Percentiles rank a stretch among this genome's conserved stretches.
Evolutionary conservation across 2,329 filamentous ascomycete genomes (phyloP).

Genomic region (Tolypocladium ovalisporum): DNA sequence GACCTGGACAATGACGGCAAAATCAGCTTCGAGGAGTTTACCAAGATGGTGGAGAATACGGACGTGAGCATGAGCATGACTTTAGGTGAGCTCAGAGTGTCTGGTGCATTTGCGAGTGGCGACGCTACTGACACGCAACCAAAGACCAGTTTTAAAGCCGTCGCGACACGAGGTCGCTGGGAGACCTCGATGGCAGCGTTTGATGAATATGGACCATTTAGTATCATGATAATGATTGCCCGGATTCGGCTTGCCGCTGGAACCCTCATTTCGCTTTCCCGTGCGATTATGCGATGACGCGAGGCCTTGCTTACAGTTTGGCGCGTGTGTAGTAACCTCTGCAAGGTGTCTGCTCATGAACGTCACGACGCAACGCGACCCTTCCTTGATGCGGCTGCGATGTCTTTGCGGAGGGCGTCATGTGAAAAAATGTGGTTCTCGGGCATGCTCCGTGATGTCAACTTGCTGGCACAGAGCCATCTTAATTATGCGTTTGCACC

Average conservation of each 20-base stretch:
- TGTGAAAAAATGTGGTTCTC: not conserved
- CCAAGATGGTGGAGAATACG: constrained; percentile 96
- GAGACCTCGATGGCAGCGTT: constrained; percentile 5
- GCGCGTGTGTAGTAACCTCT: not conserved
- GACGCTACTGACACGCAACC: constrained; percentile 2
- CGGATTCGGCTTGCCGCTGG: constrained; percentile 2
- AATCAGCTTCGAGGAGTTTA: constrained; percentile 99
- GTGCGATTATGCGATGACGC: not conserved
- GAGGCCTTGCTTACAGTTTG: not conserved
- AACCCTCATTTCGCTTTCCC: not conserved
- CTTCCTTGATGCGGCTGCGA: too few species aligned
- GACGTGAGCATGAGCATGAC: constrained; percentile 68
- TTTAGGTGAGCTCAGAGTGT: constrained; percentile 39
- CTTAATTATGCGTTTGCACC: not conserved
- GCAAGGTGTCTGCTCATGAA: not conserved
- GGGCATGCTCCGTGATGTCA: not conserved
- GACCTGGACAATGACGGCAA: constrained; percentile 92
- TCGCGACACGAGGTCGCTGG: constrained; percentile 5
- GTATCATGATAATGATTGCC: constrained; percentile 16
- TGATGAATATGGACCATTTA: constrained; percentile 7
- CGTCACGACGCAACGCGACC: not conserved
- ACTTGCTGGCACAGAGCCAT: not conserved
- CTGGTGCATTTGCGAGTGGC: not conserved
- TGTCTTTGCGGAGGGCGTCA: not conserved
- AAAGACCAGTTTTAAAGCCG: constrained; percentile 12